Conservation (phyloP, 2,329 filamentous ascomycete species). For the Botrytis elliptica region DNA sequence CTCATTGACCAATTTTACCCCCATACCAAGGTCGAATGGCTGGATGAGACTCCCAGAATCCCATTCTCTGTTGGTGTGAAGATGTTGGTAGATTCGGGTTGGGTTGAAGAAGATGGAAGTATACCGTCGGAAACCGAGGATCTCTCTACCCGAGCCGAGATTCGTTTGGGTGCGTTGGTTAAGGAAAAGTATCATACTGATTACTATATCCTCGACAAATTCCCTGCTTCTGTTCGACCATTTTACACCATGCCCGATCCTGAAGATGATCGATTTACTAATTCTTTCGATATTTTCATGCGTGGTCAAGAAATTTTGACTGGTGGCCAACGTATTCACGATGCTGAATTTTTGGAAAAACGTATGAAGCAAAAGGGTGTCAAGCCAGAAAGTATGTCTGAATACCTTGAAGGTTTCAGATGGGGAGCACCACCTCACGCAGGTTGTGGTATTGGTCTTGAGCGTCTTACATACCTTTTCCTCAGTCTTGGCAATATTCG, state of each 20-base stretch:
- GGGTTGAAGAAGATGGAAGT: constrained; percentile 74
- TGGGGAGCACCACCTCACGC: constrained; percentile 87
- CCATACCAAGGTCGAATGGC: constrained; percentile 80
- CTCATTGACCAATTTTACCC: constrained; percentile 81
- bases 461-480: constrained; percentile 83
- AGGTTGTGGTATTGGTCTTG: constrained; percentile 84
- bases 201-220: constrained; percentile 93
- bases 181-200: constrained; percentile 86
- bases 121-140: constrained; percentile 71
- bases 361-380: constrained; percentile 77
- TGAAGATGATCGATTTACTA: constrained; percentile 70
- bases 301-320: constrained; percentile 91
- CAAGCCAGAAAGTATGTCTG: constrained; percentile 78
- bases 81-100: constrained; percentile 76
- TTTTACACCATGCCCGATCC: constrained; percentile 90
- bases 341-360: constrained; percentile 68
- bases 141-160: constrained; percentile 81
- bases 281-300: constrained; percentile 94
- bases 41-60: constrained; percentile 80
- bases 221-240: constrained; percentile 77
- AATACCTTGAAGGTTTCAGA: constrained; percentile 86
- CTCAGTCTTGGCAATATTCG: constrained; percentile 86
- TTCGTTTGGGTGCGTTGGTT: constrained; percentile 78
- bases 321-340: constrained; percentile 90
- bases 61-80: constrained; percentile 76